These are phyloP conservation scores for Corinectria fuckeliana DNA, from an alignment of 2,329 filamentous ascomycete genomes.

Conservation along the genomic window DNA sequence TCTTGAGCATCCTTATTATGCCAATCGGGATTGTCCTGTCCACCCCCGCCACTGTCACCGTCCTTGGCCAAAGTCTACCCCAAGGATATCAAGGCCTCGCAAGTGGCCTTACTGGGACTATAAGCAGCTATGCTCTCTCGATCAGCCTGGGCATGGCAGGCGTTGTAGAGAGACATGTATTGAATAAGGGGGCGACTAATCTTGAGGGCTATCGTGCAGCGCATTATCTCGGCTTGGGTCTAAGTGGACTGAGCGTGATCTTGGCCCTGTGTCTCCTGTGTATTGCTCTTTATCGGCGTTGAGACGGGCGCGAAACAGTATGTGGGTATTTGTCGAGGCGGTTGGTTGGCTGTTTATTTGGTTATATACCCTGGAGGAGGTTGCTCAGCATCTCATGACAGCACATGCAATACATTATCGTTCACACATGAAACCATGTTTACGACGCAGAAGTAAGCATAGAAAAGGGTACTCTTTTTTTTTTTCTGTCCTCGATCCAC, in stretches of 20 bases:
- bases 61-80: constrained; percentile 29
- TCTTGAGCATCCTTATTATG: constrained; percentile 37
- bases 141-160: constrained; percentile 36
- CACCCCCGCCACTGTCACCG: constrained; percentile 27
- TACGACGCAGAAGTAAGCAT: not conserved
- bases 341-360: not conserved
- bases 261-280: constrained; percentile 28
- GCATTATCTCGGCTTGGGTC: constrained; percentile 34
- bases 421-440: not conserved
- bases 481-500: constrained; percentile 33
- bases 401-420: not conserved
- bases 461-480: constrained; percentile 30
- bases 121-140: constrained; percentile 31
- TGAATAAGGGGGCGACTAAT: constrained; percentile 11
- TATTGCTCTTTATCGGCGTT: constrained; percentile 25
- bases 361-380: constrained; percentile 12
- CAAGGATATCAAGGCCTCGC: constrained; percentile 34
- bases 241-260: constrained; percentile 30
- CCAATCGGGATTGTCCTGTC: constrained; percentile 34
- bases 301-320: constrained; percentile 18
- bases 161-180: constrained; percentile 27
- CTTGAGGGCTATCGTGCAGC: constrained; percentile 32
- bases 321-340: not conserved
- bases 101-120: constrained; percentile 25
- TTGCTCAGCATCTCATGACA: not conserved